Evolutionary conservation across 202 grass and related monocot genomes (phyloP).

Genomic region (Setaria viridis): DNA sequence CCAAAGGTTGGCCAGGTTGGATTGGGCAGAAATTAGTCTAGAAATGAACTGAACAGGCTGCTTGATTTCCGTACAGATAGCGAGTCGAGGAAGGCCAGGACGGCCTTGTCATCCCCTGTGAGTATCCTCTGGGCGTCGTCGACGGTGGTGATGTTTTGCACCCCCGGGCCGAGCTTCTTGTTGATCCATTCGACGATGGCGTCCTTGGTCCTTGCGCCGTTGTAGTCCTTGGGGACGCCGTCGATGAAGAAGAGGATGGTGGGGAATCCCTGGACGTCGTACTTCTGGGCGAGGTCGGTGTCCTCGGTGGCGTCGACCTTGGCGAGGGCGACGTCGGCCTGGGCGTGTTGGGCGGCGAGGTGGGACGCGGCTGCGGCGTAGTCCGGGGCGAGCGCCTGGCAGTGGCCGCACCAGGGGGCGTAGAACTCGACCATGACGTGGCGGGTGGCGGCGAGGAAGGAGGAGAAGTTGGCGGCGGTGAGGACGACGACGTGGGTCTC

Average conservation of each 20-base stretch:
- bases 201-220: constrained; percentile 69
- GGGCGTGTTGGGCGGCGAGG: constrained; percentile 48
- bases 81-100: constrained; percentile 68
- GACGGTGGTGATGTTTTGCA: constrained; percentile 71
- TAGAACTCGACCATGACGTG: constrained; percentile 97
- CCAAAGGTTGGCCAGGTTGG: no score
- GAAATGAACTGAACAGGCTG: neutral
- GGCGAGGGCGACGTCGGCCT: constrained; percentile 68
- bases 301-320: constrained; percentile 93
- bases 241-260: constrained; percentile 91
- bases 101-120: constrained; percentile 62
- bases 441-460: constrained; percentile 58
- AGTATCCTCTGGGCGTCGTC: constrained; percentile 75
- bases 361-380: constrained; percentile 78
- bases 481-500: constrained; percentile 80
- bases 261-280: constrained; percentile 89
- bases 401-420: constrained; percentile 93
- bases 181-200: constrained; percentile 84
- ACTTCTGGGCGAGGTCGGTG: constrained; percentile 72
- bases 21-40: neutral
- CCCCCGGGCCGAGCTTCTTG: constrained; percentile 90
- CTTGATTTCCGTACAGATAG: constrained; percentile 47
- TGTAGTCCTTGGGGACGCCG: constrained; percentile 72
- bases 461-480: constrained; percentile 76
- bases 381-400: constrained; percentile 77